Conservation (phyloP, 495 filamentous ascomycete species). For the Echria macrotheca region DNA sequence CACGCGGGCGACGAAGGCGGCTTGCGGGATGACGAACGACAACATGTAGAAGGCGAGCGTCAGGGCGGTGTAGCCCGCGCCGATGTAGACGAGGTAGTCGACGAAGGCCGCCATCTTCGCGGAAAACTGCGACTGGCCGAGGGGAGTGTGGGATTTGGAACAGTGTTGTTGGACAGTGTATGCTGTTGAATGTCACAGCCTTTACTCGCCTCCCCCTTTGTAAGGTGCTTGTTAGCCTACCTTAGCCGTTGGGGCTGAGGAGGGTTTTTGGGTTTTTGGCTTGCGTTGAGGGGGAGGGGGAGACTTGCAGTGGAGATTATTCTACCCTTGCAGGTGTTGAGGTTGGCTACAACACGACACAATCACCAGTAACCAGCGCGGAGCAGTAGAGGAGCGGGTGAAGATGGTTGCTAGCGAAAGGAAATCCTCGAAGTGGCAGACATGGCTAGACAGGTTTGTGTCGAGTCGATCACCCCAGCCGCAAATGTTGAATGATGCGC, state of each 20-base stretch:
- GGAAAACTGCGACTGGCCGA: neutral
- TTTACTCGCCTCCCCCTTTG: neutral
- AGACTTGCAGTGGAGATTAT: neutral
- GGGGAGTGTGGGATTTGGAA: too few species aligned
- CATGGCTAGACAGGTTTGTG: too few species aligned
- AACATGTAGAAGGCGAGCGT: slow-evolving; percentile 55
- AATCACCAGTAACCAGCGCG: too few species aligned
- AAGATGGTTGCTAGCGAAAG: neutral
- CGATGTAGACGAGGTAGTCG: slow-evolving; percentile 46
- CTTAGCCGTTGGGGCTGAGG: slow-evolving; percentile 2
- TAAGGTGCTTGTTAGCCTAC: neutral
- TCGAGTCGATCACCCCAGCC: too few species aligned
- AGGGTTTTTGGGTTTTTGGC: slow-evolving; percentile 6
- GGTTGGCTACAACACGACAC: too few species aligned
- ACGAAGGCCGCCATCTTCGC: slow-evolving; percentile 30
- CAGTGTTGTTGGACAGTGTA: too few species aligned
- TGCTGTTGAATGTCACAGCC: neutral
- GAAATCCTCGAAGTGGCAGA: neutral
- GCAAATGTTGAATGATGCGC: slow-evolving; percentile 6
- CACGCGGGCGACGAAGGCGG: slow-evolving; percentile 65
- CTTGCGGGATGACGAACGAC: slow-evolving; percentile 47
- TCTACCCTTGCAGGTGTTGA: too few species aligned
- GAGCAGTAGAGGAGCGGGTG: neutral
- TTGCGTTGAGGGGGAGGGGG: too few species aligned
- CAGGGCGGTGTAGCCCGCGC: slow-evolving; percentile 52